Conservation (phyloP, 192 early-diverging fungal genomes). For the Spizellomyces sp. region DNA sequence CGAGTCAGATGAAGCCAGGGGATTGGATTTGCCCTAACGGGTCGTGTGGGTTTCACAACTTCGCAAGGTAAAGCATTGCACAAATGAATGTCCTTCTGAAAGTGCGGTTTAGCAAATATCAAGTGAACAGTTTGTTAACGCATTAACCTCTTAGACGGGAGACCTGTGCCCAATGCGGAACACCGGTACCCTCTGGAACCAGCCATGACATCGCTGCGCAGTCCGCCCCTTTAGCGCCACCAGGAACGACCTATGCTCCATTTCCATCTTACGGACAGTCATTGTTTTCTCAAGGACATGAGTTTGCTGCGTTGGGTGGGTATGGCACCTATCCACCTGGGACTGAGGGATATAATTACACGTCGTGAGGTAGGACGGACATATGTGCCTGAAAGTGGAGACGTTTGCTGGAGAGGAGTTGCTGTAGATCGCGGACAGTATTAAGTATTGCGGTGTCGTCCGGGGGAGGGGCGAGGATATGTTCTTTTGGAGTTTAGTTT, state of each 20-base stretch:
- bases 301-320: constrained; percentile 14
- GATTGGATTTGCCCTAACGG: constrained; percentile 43
- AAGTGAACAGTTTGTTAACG: not conserved
- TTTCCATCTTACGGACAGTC: constrained; percentile 18
- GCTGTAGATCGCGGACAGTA: too few species aligned
- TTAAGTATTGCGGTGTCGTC: too few species aligned
- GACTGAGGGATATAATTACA: not conserved
- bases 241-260: not conserved
- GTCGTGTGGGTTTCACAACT: constrained; percentile 65
- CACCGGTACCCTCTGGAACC: constrained; percentile 7
- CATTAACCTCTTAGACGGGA: constrained; percentile 38
- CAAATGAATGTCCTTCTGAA: too few species aligned
- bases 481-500: too few species aligned
- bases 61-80: constrained; percentile 29
- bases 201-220: not conserved
- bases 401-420: too few species aligned
- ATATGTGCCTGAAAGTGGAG: too few species aligned
- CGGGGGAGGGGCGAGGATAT: too few species aligned
- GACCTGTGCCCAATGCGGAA: constrained; percentile 57
- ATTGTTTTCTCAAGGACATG: constrained; percentile 26
- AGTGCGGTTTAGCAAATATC: too few species aligned
- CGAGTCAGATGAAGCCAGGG: constrained; percentile 25
- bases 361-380: too few species aligned
- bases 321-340: constrained; percentile 7
- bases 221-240: not conserved